Percentiles rank a stretch among this genome's conserved stretches.
Conservation (phyloP, 192 early-diverging fungal genomes). For the Coemansia sp. region DNA sequence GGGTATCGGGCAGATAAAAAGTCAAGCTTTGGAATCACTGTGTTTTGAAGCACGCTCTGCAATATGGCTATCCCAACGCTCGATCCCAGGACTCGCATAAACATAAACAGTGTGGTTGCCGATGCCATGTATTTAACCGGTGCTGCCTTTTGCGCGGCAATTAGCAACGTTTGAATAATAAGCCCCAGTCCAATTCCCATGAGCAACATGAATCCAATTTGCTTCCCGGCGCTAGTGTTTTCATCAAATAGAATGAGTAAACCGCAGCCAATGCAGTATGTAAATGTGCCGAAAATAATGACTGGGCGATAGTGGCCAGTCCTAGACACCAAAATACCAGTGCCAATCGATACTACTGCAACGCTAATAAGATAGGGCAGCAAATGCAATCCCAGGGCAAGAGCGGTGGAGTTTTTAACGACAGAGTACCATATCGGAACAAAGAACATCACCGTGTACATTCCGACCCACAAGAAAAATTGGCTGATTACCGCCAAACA, state of each 20-base stretch:
- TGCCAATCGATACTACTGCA: conserved; percentile 63
- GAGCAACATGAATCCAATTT: conserved; percentile 66
- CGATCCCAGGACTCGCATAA: conserved; percentile 52
- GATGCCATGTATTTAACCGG: conserved; percentile 65
- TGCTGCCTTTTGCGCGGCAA: conserved; percentile 73
- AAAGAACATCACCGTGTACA: conserved; percentile 63
- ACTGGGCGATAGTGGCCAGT: conserved; percentile 64
- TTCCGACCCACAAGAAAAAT: conserved; percentile 42
- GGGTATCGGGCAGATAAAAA: conserved; percentile 18
- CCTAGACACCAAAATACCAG: conserved; percentile 63
- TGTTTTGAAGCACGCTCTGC: conserved; percentile 32
- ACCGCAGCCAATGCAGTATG: conserved; percentile 63
- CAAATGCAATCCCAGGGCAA: conserved; percentile 68
- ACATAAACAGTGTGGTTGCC: conserved; percentile 68
- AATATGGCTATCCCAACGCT: conserved; percentile 45
- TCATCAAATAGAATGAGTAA: conserved; percentile 66
- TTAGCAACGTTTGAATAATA: conserved; percentile 70
- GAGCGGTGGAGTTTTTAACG: conserved; percentile 62
- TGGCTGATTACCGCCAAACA: conserved; percentile 25
- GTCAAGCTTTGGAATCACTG: conserved; percentile 24
- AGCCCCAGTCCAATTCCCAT: conserved; percentile 74
- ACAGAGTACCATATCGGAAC: conserved; percentile 64
- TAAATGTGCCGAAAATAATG: conserved; percentile 60
- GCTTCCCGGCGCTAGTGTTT: conserved; percentile 49
- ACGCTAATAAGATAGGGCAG: conserved; percentile 73